Conservation (phyloP, 495 filamentous ascomycete species). For the Neurospora discreta region DNA sequence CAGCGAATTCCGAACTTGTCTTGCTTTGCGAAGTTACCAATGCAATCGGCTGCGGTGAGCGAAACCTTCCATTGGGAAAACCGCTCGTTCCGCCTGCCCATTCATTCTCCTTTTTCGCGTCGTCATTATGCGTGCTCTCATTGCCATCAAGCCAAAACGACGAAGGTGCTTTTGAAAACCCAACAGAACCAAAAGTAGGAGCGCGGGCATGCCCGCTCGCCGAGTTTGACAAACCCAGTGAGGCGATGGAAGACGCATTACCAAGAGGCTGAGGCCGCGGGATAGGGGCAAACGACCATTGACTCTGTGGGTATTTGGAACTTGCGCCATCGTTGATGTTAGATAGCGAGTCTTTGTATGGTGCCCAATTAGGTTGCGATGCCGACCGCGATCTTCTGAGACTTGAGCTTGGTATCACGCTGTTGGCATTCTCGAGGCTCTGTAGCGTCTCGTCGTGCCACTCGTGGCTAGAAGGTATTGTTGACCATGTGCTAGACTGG, state of each 20-base stretch:
- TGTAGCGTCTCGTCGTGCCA: neutral
- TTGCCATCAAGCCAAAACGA: neutral
- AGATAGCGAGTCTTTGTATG: conserved; percentile 8
- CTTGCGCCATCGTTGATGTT: conserved; percentile 1
- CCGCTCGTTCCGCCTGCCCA: neutral
- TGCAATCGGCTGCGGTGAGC: conserved; percentile 1
- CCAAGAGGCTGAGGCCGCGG: neutral
- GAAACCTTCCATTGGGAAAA: neutral
- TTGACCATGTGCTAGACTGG: conserved; percentile 12
- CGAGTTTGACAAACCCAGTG: neutral
- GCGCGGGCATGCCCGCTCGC: neutral
- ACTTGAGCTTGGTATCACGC: neutral
- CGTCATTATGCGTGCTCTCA: neutral
- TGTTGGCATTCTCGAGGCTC: neutral
- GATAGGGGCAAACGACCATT: neutral
- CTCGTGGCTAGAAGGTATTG: conserved; percentile 1
- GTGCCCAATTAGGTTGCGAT: conserved; percentile 9
- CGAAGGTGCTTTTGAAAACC: neutral
- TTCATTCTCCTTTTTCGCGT: neutral
- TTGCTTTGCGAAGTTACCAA: conserved; percentile 3
- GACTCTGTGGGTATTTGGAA: neutral
- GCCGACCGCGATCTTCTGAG: neutral
- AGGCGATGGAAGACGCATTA: neutral
- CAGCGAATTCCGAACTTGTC: conserved; percentile 14
- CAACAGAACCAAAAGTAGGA: neutral